Base-by-base conservation (phyloP, 73 alveolate genomes). In the Diophrys appendiculata region DNA sequence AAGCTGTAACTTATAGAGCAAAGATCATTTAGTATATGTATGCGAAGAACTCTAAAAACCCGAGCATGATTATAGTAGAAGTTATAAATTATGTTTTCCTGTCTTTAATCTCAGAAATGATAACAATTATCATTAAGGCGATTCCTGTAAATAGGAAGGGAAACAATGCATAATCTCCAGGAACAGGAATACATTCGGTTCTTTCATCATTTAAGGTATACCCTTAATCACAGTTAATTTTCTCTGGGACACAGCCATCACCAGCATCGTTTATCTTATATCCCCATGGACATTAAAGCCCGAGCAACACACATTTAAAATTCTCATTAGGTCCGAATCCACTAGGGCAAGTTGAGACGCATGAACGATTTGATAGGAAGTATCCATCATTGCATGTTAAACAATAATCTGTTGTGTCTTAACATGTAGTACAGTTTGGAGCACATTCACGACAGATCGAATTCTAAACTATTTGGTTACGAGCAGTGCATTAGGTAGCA, bases 201-300 rank as follows among this genome's bases (percentile, higher is more conserved):
- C 65, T 78, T 23, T 73, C 88, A 1, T 0, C 34, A 72, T 85
- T 78, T 28, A 85, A 33, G 25, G 29, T 55, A 32, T 67, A 71
- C 8, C 86, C 86, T 26, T 82, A 54, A 2, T 67, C 74, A 29
- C 93, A 85, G 0, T 71, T 54, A 28, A 77, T 34, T 0, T 65
- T 73, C 32, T 82, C 65, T 52, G 83, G 79, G 3, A 55, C 64
- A 73, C 93, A 85, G 13, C 60, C 60, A 23, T 77, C 70, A 5
- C 88, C 88, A 5, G 52, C n/a, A 22, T 72, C 76, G 64, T 78
- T 81, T n/a, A 78, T 68, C 35, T 70, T 31, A 33, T 85, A 72
- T 22, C 93, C 93, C 33, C 60, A 85, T 3, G 93, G 86, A 33
- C 93, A 85, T 64, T 72, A 55, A 28, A 78, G 75, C 18, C 88